Evolutionary conservation across 2,329 filamentous ascomycete species (phyloP).

Genomic region (Verticillium tricorpus): DNA sequence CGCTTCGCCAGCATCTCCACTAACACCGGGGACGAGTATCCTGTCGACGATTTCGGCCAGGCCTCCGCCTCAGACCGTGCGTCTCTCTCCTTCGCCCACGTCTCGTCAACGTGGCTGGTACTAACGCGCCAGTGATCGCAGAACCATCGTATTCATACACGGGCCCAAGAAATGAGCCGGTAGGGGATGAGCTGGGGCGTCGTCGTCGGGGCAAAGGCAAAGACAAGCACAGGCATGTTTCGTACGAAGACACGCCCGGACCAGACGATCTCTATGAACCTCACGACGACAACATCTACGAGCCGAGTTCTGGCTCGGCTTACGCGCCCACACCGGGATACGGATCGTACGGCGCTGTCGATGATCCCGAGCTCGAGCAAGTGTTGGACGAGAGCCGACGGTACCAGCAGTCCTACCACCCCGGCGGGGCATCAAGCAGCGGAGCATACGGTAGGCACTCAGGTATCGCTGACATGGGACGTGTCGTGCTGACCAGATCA

Average conservation of each 20-base stretch:
- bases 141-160: background rate
- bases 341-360: background rate
- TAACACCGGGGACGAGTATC: background rate
- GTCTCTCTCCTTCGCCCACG: background rate
- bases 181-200: background rate
- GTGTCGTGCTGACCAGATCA: background rate
- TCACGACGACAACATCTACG: background rate
- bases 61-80: background rate
- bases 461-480: background rate
- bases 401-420: background rate
- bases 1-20: constrained; percentile 8
- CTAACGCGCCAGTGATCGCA: background rate
- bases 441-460: constrained; percentile 8
- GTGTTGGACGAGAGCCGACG: background rate
- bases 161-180: background rate
- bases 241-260: background rate
- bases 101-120: background rate
- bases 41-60: background rate
- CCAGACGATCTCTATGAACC: background rate
- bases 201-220: background rate
- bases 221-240: background rate
- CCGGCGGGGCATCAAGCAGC: constrained; percentile 6
- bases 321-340: background rate
- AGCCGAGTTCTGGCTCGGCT: background rate
- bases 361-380: background rate